phyloP scores from a whole-genome alignment of 257 asterid genomes.

The Solanum peruvianum region DNA sequence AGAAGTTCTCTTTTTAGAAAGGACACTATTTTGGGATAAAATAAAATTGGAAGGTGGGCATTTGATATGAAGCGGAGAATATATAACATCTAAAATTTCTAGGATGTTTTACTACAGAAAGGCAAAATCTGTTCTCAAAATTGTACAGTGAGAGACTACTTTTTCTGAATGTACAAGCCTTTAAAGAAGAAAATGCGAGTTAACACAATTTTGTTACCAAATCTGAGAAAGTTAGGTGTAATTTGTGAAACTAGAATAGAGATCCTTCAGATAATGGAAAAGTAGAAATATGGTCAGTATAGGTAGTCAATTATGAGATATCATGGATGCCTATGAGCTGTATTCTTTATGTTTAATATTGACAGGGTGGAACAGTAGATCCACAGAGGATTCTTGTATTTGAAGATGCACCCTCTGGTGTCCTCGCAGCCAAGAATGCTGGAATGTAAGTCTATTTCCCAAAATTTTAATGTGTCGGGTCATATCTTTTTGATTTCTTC shows the following conservation, averaged over 20 bases:
- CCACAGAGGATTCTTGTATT: slow-evolving; percentile 68
- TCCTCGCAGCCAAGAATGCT: slow-evolving; percentile 87
- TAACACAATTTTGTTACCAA: background rate
- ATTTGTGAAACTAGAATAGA: background rate
- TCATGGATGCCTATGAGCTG: background rate
- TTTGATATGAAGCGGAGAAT: background rate
- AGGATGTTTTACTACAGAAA: background rate
- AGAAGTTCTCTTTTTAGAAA: background rate
- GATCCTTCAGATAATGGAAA: background rate
- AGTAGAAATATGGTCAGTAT: background rate
- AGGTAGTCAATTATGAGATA: background rate
- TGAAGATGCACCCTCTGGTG: slow-evolving; percentile 95
- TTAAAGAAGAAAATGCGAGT: background rate
- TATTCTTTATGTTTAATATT: background rate
- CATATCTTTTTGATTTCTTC: background rate
- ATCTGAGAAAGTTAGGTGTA: background rate
- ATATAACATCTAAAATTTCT: background rate
- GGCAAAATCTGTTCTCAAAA: background rate
- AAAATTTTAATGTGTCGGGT: background rate
- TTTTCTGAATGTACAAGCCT: background rate
- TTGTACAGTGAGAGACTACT: background rate
- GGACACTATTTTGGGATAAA: background rate
- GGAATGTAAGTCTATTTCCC: slow-evolving; percentile 52
- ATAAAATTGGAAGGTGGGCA: background rate
- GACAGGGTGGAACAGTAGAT: slow-evolving; percentile 63